Conservation (phyloP, 306 rosid species). For the Astragalus membranaceus region DNA sequence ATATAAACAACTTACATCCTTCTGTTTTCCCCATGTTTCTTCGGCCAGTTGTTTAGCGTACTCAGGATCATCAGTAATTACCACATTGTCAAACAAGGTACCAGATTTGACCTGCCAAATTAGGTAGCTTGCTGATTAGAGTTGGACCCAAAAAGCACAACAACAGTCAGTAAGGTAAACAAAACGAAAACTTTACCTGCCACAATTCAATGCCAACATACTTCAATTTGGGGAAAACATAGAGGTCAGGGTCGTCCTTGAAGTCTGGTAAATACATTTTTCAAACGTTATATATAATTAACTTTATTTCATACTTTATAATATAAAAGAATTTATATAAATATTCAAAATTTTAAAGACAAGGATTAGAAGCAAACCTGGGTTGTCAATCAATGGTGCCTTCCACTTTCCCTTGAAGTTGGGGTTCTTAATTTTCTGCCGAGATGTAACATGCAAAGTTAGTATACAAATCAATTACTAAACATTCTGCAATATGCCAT, state of each 20-base stretch:
- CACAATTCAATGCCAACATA: conserved; percentile 96
- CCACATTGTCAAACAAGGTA: conserved; percentile 81
- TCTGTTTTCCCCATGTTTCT: conserved; percentile 92
- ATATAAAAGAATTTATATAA: not conserved
- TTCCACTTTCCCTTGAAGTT: conserved; percentile 95
- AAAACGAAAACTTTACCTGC: conserved; percentile 56
- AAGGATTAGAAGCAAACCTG: conserved; percentile 44
- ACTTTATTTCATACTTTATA: not conserved
- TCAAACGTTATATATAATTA: conserved; percentile 1
- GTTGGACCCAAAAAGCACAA: not conserved
- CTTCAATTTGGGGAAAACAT: conserved; percentile 89
- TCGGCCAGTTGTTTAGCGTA: conserved; percentile 89
- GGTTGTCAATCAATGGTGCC: conserved; percentile 95
- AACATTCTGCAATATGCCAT: not conserved
- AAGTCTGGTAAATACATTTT: conserved; percentile 44
- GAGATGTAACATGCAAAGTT: not conserved
- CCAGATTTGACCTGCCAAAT: conserved; percentile 93
- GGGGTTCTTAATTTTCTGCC: conserved; percentile 95
- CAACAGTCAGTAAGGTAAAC: not conserved
- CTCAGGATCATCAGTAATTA: conserved; percentile 82
- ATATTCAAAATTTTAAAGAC: not conserved
- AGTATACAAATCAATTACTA: conserved; percentile 2
- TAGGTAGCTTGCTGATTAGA: conserved; percentile 19
- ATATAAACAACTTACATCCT: conserved; percentile 54
- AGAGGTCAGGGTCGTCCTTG: conserved; percentile 88